phyloP scores from a whole-genome alignment of 768 basidiomycete genomes.

The Calocybe indica region DNA sequence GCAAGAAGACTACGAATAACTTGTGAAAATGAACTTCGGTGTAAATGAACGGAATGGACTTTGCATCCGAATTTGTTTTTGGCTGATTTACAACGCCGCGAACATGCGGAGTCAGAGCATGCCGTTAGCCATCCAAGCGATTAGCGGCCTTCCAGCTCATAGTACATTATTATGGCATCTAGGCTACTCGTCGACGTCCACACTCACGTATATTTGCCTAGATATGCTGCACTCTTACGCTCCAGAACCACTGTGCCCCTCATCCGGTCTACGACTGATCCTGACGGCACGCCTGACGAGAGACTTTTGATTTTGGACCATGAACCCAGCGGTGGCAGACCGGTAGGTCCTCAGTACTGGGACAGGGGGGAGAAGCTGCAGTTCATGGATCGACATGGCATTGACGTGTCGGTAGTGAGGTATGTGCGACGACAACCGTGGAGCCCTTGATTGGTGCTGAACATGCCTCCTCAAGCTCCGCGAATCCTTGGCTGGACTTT shows the following conservation, averaged over 20 bases:
- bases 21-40: too few relatives aligned
- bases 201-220: slow-evolving; percentile 80
- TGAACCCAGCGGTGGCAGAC: slow-evolving; percentile 74
- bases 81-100: slow-evolving; percentile 6
- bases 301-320: slow-evolving; percentile 73
- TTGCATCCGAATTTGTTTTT: slow-evolving; percentile 15
- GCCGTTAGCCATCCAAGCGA: too few relatives aligned
- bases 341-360: slow-evolving; percentile 84
- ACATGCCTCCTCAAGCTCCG: slow-evolving; percentile 44
- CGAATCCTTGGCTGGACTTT: slow-evolving; percentile 93
- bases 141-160: too few relatives aligned
- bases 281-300: slow-evolving; percentile 51
- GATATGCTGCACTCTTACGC: slow-evolving; percentile 68
- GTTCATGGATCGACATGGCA: slow-evolving; percentile 83
- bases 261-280: slow-evolving; percentile 44
- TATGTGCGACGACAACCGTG: slow-evolving; percentile 14
- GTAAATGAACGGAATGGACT: background rate
- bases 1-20: too few relatives aligned
- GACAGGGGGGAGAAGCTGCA: slow-evolving; percentile 66
- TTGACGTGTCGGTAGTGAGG: slow-evolving; percentile 78
- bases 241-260: slow-evolving; percentile 59
- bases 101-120: too few relatives aligned
- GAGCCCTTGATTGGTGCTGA: too few relatives aligned
- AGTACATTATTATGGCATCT: slow-evolving; percentile 11
- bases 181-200: slow-evolving; percentile 71